phyloP scores from a whole-genome alignment of 192 early-diverging fungal species.

The Cetraspora pellucida region DNA sequence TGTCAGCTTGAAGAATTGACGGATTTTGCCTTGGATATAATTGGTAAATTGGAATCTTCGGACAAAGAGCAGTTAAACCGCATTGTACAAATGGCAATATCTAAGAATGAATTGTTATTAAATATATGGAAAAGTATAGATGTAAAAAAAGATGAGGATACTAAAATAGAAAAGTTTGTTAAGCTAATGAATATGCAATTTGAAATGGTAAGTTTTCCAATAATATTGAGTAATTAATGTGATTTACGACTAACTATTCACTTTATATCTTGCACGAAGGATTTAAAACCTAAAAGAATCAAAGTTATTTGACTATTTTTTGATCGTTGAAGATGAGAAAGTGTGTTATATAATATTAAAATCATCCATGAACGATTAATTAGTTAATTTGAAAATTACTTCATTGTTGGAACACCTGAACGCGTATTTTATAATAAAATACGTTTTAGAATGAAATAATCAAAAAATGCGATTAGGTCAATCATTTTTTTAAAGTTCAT shows the following conservation, averaged over 20 bases:
- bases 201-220: constrained; percentile 6
- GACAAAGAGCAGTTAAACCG: constrained; percentile 7
- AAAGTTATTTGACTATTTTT: no score
- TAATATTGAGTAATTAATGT: constrained; percentile 2
- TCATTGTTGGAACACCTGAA: not conserved
- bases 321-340: no score
- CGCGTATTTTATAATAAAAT: constrained; percentile 12
- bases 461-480: not conserved
- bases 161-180: constrained; percentile 1
- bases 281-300: not conserved
- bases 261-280: not conserved
- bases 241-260: not conserved
- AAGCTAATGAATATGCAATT: not conserved
- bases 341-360: constrained; percentile 4
- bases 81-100: not conserved
- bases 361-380: constrained; percentile 13
- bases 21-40: not conserved
- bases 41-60: not conserved
- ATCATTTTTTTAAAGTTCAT: no score
- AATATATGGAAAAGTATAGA: not conserved
- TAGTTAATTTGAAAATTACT: constrained; percentile 22
- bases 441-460: constrained; percentile 15
- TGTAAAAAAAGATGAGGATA: constrained; percentile 2
- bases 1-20: not conserved
- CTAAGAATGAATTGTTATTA: not conserved